Evolutionary conservation across 345 rosid genomes (phyloP), one percentile per base, ranked within the genome.

Genomic region (Gossypium longicalyx): DNA sequence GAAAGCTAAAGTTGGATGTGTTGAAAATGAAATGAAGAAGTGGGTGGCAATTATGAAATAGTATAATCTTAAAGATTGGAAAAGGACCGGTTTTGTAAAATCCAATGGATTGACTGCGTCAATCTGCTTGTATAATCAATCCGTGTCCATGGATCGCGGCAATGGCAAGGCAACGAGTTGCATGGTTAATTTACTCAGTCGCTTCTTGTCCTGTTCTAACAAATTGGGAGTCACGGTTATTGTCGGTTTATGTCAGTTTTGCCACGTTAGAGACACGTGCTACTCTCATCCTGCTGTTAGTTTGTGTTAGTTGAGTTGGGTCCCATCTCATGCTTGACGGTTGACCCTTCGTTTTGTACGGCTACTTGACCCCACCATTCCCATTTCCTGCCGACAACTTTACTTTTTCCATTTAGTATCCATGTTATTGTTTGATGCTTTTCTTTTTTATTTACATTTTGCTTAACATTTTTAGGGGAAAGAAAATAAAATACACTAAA

Each of bases 201-300:
- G 7, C 62, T 22, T 22, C 6, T 12, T 58, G 62, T 57, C 29
- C 29, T 56, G 62, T 10, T 9, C 3, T 12, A 54, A 19, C 1
- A 23, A 58, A 25, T 59, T 12, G 41, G 17, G 65, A 60, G 43
- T 60, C 77, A 71, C 64, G 64, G 82, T 69, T 57, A 61, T 5
- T 81, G 89, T 83, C 86, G 84, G 84, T 78, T 76, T 56, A 11
- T 44, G 82, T 78, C 80, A 64, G 84, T 77, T 80, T 51, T 60
- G 80, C 81, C 89, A 79, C 82, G 86, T 79, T 71, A 76, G 78
- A 29, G 62, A 77, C 86, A 84, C 87, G 87, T 83, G 86, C 77
- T 75, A 44, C 34, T 76, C 79, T 56, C 41, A 41, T 74, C 64
- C 38, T 17, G 17, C 2, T 54, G 63, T 71, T 53, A 38, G 63